Evolutionary conservation across 2,329 filamentous ascomycete species (phyloP), one percentile per base, ranked within the genome.

Genomic region (Pseudogymnoascus sp.): DNA sequence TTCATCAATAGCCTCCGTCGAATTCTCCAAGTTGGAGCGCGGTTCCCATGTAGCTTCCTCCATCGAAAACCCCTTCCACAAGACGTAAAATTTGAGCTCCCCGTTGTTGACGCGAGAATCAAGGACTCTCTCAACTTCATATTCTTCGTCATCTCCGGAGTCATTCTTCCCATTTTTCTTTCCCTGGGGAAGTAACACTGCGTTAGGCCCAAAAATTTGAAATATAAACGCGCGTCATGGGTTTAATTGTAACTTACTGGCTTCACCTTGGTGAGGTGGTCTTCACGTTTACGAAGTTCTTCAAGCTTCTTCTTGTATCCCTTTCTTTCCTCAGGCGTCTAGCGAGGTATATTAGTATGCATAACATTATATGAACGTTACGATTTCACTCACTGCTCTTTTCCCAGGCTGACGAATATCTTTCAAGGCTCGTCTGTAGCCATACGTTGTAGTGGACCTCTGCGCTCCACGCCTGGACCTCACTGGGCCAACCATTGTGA

Each of bases 21-120:
- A 48, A 41, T 69, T 67, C 6, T 28, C 25, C 6, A 69, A 60
- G 36, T 68, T 62, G 1, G 16, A 37, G 6, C 66, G 65, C 6
- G 65, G 67, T 61, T 69, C 68, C 68, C 68, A 68, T n/a, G 65
- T 69, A 16, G 64, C 64, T 6, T 62, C 21, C 3, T 41, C 16
- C 6, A 39, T 21, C 1, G 62, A 25, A 25, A 63, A 69, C 2
- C 68, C 67, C 31, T 41, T 37, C 68, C 68, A 69, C 23, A 68
- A 64, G 41, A 69, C 64, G 41, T 68, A 69, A 6, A 28, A 34
- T 10, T 23, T 16, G 23, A 63, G 62, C 4, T 62, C 48, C 11
- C 39, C 34, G 2, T 64, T 48, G 4, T 60, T 41, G 4, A 65
- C 37, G 16, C 62, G 60, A 10, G 66, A 67, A 37, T 67, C 64